A percentile compares a stretch with the other conserved stretches of the same genome.
These are phyloP conservation scores for Pochonia chlamydosporia DNA, from an alignment of 2,329 filamentous ascomycete species.

Conservation along the genomic window DNA sequence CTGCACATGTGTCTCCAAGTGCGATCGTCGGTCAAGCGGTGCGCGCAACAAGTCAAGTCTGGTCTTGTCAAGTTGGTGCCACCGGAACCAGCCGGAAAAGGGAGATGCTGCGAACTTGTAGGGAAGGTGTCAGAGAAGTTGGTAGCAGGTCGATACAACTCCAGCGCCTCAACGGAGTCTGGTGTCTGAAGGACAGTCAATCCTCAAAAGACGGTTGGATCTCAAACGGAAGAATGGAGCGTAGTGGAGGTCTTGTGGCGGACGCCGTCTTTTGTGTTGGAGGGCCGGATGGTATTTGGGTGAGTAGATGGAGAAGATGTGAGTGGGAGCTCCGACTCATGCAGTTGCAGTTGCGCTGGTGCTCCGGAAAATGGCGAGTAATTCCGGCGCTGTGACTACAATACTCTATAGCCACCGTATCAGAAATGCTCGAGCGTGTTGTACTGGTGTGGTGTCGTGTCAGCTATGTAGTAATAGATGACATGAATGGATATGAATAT, in stretches of 20 bases:
- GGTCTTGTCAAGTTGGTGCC: not conserved
- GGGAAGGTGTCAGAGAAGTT: not conserved
- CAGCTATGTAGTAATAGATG: too few species aligned
- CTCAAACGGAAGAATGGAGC: not conserved
- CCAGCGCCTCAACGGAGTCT: too few species aligned
- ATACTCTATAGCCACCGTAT: too few species aligned
- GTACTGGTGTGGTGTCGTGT: not conserved
- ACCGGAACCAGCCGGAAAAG: slow-evolving; percentile 8
- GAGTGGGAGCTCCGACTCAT: not conserved
- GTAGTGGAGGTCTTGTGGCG: not conserved
- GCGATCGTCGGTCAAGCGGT: not conserved
- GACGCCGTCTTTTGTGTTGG: not conserved
- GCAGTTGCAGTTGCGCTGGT: not conserved
- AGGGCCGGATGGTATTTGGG: not conserved
- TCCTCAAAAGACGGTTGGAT: not conserved
- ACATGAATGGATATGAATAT: too few species aligned
- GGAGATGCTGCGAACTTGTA: slow-evolving; percentile 2
- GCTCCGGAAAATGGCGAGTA: not conserved
- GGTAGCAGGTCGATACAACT: too few species aligned
- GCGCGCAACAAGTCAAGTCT: not conserved
- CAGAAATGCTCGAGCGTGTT: too few species aligned
- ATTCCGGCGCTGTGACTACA: not conserved
- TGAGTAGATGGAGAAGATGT: too few species aligned
- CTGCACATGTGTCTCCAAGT: too few species aligned
- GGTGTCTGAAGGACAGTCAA: too few species aligned